These are phyloP conservation scores for Euphrasia arctica DNA, from an alignment of 305 asterid genomes.

Conservation along the genomic window DNA sequence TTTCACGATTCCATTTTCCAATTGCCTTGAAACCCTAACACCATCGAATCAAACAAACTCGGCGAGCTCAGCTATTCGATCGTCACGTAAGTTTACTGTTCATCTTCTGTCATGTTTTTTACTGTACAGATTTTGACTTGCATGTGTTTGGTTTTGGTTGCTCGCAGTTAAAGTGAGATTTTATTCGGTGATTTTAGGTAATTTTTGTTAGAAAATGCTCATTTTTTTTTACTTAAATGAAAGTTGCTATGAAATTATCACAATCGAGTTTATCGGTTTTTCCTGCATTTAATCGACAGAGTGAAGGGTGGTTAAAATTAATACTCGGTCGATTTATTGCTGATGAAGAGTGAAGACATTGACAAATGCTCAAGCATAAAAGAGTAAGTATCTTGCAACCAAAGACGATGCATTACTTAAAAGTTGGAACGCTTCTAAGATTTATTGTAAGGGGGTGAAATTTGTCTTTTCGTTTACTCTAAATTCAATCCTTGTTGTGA, in stretches of 20 bases:
- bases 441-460: constrained; percentile 74
- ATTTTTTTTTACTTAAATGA: neutral
- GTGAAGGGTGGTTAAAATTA: constrained; percentile 66
- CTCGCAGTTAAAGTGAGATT: constrained; percentile 53
- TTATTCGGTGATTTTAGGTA: constrained; percentile 59
- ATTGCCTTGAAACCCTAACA: neutral
- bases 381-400: too few relatives aligned
- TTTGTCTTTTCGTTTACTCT: neutral
- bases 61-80: constrained; percentile 58
- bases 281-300: constrained; percentile 33
- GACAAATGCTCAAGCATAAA: too few relatives aligned
- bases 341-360: constrained; percentile 58
- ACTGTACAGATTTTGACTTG: neutral
- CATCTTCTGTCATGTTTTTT: neutral
- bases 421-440: constrained; percentile 62
- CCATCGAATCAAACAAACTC: constrained; percentile 23
- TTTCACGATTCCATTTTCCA: constrained; percentile 6
- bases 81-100: constrained; percentile 46
- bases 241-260: neutral
- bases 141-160: neutral
- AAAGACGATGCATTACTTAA: neutral
- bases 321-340: constrained; percentile 48
- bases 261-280: neutral
- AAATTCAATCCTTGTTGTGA: neutral
- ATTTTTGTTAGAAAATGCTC: neutral